phyloP scores from a whole-genome alignment of 257 asterid species.

The Haberlea rhodopensis region DNA sequence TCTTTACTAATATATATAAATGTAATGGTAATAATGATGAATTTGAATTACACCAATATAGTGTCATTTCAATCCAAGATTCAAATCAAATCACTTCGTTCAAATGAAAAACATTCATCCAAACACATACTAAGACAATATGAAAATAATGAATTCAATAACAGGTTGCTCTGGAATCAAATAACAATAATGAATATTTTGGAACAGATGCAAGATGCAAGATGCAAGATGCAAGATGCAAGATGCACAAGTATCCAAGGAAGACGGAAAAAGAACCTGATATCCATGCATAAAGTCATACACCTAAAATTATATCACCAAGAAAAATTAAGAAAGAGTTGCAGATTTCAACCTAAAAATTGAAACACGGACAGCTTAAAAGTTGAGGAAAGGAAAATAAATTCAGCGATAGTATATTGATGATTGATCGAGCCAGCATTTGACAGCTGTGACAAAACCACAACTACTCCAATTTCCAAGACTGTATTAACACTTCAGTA shows the following conservation, averaged over 20 bases:
- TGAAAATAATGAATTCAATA: constrained; percentile 1
- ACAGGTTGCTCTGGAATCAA: neutral
- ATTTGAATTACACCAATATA: too few species aligned
- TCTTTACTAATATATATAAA: too few species aligned
- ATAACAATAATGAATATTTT: neutral
- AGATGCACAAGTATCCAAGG: neutral
- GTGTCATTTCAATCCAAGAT: too few species aligned
- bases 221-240: too few species aligned
- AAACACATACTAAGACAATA: constrained; percentile 11
- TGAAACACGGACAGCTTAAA: neutral
- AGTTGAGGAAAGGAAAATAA: neutral
- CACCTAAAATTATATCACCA: neutral
- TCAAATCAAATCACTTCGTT: too few species aligned
- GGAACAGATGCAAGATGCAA: neutral
- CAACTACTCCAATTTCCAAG: constrained; percentile 15
- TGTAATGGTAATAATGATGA: too few species aligned
- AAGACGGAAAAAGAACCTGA: neutral
- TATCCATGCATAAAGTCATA: too few species aligned
- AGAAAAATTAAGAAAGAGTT: neutral
- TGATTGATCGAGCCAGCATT: constrained; percentile 17
- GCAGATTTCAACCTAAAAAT: constrained; percentile 12
- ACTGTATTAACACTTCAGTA: neutral
- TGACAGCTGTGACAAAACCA: neutral
- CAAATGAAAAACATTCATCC: too few species aligned
- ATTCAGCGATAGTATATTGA: constrained; percentile 9